Base-by-base conservation (phyloP, 805 yeast genomes). In the Candida sanyiensis region DNA sequence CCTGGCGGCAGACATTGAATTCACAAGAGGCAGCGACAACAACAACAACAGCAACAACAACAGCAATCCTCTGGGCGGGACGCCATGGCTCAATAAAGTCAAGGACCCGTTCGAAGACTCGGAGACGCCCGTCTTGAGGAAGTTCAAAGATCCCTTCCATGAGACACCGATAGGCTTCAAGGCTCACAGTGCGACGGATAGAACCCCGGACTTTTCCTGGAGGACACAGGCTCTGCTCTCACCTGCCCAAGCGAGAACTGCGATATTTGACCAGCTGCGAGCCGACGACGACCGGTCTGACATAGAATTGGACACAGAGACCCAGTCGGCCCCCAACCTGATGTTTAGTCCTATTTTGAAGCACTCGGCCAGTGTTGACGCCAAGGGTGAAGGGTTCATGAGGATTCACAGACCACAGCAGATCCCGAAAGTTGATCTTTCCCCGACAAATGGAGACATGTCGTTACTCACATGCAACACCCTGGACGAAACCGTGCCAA, bases 61-160 rank as follows among this genome's bases (percentile, higher is more conserved):
- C n/a, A n/a, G n/a, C n/a, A n/a, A n/a, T n/a, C n/a, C n/a, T n/a
- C 30, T 22, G 40, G 36, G 21, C 28, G 38, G 43, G 8, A 46
- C 47, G 12, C 49, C 49, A 5, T 44, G 48, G 47, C 11, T 59
- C 10, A 47, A 46, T 17, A 54, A 51, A 18, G 46, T 61, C 4
- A 46, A 47, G 19, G 54, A 64, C 41, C 68, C 69, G 15, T 64
- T 64, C 16, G 18, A 30, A 22, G 41, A 47, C 13, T 22, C 47
- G 3, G 45, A 45, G 13, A 48, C 49, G n/a, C 54, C 59, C 4
- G 52, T 56, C 50, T 37, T 64, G 13, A 53, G 49, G 17, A 57
- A 56, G 23, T 49, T 65, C 15, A 51, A 45, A 20, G 57, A 68
- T 42, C 73, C 73, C 6, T 68, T 68, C 43, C 62, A 57, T 23